Evolutionary conservation across 305 asterid species (phyloP).

Genomic region (Rubia balearica): DNA sequence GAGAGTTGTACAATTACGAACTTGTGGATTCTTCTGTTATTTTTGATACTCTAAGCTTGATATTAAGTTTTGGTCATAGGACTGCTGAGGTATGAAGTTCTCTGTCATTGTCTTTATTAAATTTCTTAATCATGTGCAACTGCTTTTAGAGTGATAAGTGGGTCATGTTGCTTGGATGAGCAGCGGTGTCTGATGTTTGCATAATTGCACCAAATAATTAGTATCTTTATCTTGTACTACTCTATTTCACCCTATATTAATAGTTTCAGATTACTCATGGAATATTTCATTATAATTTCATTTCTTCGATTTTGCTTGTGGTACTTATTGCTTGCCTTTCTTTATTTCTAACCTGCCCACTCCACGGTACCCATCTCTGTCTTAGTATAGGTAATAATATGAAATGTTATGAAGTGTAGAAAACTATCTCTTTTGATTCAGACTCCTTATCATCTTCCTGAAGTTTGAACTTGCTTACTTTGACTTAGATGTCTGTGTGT

Average conservation of each 20-base stretch:
- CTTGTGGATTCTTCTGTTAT: slow-evolving; percentile 94
- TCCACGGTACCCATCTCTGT: not conserved
- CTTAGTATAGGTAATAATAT: not conserved
- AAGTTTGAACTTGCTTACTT: no score
- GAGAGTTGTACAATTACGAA: slow-evolving; percentile 93
- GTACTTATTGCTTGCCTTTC: not conserved
- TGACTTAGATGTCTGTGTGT: not conserved
- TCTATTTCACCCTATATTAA: not conserved
- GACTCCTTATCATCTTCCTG: no score
- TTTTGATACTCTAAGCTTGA: slow-evolving; percentile 81
- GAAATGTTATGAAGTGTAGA: not conserved
- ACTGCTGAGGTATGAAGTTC: slow-evolving; percentile 64
- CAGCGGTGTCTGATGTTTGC: not conserved
- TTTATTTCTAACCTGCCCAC: not conserved
- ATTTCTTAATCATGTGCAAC: not conserved
- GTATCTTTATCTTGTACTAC: not conserved
- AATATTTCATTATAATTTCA: not conserved
- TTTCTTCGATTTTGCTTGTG: not conserved
- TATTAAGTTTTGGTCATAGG: slow-evolving; percentile 85
- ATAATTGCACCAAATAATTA: not conserved
- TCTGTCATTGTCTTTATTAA: not conserved
- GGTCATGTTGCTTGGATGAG: not conserved
- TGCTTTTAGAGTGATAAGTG: not conserved
- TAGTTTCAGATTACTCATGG: not conserved
- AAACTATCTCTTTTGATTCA: not conserved